A percentile compares a stretch with the other conserved stretches of the same genome.
These are phyloP conservation scores for Xylaria digitata DNA, from an alignment of 2,329 filamentous ascomycete genomes.

Conservation along the genomic window DNA sequence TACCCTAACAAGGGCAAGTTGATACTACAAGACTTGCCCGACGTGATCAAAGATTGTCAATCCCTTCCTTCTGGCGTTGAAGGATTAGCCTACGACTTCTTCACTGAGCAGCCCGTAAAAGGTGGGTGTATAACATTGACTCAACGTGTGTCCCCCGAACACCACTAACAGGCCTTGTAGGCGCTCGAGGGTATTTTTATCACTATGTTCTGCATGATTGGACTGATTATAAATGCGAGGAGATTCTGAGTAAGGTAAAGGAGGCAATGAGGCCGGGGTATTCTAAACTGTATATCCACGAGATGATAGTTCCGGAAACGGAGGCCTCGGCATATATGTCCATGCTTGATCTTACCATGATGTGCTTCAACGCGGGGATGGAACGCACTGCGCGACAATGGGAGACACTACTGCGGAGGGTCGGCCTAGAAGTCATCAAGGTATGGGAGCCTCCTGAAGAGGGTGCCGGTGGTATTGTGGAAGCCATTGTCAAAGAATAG, in stretches of 20 bases:
- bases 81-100: constrained; percentile 52
- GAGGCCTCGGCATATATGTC: constrained; percentile 34
- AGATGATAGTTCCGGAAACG: constrained; percentile 49
- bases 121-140: constrained; percentile 37
- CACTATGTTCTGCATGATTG: constrained; percentile 54
- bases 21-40: constrained; percentile 47
- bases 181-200: constrained; percentile 48
- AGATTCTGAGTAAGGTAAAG: constrained; percentile 45
- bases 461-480: constrained; percentile 44
- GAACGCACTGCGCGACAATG: constrained; percentile 47
- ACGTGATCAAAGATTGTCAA: constrained; percentile 37
- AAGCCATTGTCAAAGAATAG: constrained; percentile 27
- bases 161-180: constrained; percentile 30
- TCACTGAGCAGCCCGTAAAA: constrained; percentile 51
- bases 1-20: constrained; percentile 43
- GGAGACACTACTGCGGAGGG: constrained; percentile 40
- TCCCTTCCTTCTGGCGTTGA: constrained; percentile 43
- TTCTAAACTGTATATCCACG: constrained; percentile 51
- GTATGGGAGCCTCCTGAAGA: constrained; percentile 42
- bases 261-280: constrained; percentile 50
- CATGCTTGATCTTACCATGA: constrained; percentile 43
- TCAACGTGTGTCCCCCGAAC: neutral
- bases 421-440: constrained; percentile 42
- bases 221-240: constrained; percentile 49
- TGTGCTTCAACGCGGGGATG: constrained; percentile 47